phyloP scores from a whole-genome alignment of 352 stramenopile species.

The Pseudoperonospora humuli region DNA sequence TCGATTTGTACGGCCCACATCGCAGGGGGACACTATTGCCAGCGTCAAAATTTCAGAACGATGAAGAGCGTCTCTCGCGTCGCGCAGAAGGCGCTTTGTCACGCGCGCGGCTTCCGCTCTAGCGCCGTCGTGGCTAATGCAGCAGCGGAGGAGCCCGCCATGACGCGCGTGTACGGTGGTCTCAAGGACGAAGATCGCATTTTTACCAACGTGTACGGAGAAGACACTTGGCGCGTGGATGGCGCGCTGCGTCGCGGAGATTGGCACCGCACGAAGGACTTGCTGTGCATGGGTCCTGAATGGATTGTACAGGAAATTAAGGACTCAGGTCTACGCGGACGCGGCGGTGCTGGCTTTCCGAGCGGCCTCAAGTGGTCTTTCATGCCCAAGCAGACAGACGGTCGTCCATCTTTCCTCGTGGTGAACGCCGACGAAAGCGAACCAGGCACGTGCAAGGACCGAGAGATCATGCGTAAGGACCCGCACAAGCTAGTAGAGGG shows the following conservation, averaged over 20 bases:
- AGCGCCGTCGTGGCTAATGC: conserved; percentile 31
- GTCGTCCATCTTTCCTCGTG: conserved; percentile 98
- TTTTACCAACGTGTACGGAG: conserved; percentile 99
- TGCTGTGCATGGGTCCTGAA: conserved; percentile 98
- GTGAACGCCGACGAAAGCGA: conserved; percentile 99
- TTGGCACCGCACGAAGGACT: conserved; percentile 95
- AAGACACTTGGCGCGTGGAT: conserved; percentile 87
- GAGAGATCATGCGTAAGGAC: conserved; percentile 99
- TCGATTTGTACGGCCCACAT: conserved; percentile 17
- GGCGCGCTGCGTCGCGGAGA: conserved; percentile 91
- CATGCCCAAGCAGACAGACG: conserved; percentile 99
- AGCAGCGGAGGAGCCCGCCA: conserved; percentile 41
- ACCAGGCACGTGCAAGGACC: conserved; percentile 99
- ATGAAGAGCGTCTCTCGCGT: conserved; percentile 35
- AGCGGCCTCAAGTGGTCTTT: conserved; percentile 99
- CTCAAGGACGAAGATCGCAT: conserved; percentile 99
- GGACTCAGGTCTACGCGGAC: conserved; percentile 95
- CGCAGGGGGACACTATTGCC: conserved; percentile 13
- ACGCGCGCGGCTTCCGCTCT: conserved; percentile 32
- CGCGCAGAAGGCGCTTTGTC: conserved; percentile 24
- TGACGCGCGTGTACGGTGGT: conserved; percentile 88
- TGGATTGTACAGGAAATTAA: conserved; percentile 99
- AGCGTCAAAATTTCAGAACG: conserved; percentile 1
- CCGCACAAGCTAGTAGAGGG: conserved; percentile 99
- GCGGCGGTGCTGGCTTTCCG: conserved; percentile 97